Conservation (phyloP, 768 basidiomycete species). For the Boletus huronensis region DNA sequence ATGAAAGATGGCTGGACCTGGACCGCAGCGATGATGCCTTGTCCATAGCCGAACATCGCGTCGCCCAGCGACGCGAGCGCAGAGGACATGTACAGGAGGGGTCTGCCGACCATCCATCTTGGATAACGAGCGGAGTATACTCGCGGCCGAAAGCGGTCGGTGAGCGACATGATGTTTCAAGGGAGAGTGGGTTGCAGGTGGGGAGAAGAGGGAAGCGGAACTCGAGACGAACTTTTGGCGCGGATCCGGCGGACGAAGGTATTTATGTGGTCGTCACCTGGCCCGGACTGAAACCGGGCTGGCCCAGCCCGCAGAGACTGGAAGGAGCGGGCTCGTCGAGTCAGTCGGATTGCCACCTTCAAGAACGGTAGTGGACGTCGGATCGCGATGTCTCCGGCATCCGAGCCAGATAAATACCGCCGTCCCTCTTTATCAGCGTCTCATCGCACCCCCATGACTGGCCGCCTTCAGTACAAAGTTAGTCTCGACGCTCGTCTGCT, state of each 20-base stretch:
- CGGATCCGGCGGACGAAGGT: not conserved
- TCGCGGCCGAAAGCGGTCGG: conserved; percentile 33
- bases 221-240: not conserved
- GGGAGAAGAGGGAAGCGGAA: not conserved
- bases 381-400: not conserved
- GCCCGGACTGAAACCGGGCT: conserved; percentile 21
- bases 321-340: not conserved
- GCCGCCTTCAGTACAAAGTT: conserved; percentile 68
- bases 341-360: not conserved
- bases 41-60: conserved; percentile 55
- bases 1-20: conserved; percentile 55
- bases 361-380: not conserved
- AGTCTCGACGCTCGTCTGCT: conserved; percentile 1
- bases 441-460: conserved; percentile 44
- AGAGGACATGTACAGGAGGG: conserved; percentile 48
- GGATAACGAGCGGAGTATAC: conserved; percentile 47
- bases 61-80: conserved; percentile 54
- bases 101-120: conserved; percentile 48
- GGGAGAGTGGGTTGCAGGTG: conserved; percentile 4
- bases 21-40: conserved; percentile 49
- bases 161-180: conserved; percentile 21
- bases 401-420: conserved; percentile 4
- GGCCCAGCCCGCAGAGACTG: not conserved
- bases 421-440: not conserved
- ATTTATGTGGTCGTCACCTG: conserved; percentile 22